phyloP scores from a whole-genome alignment of 192 early-diverging fungal genomes.

The Backusella mclennaniae region DNA sequence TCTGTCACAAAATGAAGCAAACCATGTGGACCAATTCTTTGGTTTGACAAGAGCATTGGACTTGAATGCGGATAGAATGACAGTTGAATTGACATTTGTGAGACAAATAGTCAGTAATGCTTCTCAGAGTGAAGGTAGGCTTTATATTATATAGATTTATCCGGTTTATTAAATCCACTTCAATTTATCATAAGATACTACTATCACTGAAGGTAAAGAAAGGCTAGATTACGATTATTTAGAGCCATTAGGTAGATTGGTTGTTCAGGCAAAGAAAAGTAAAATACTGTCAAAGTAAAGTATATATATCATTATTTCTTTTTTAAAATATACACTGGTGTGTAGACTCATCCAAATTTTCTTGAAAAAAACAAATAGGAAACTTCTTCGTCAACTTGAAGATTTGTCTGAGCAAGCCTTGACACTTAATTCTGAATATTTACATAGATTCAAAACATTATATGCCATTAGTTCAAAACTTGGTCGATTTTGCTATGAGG shows the following conservation, averaged over 20 bases:
- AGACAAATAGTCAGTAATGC: slow-evolving; percentile 39
- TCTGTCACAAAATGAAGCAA: slow-evolving; percentile 44
- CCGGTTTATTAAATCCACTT: not conserved
- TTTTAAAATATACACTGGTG: no score
- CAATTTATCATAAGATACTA: slow-evolving; percentile 27
- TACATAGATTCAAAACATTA: slow-evolving; percentile 46
- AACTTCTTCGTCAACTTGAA: slow-evolving; percentile 62
- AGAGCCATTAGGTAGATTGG: slow-evolving; percentile 39
- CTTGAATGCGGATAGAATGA: slow-evolving; percentile 64
- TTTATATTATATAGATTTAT: not conserved
- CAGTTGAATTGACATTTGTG: slow-evolving; percentile 53
- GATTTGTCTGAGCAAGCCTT: slow-evolving; percentile 54
- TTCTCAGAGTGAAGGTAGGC: slow-evolving; percentile 34
- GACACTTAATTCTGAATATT: slow-evolving; percentile 44
- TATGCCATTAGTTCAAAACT: slow-evolving; percentile 48
- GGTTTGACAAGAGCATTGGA: slow-evolving; percentile 53
- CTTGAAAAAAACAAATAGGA: slow-evolving; percentile 38
- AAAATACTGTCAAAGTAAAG: slow-evolving; percentile 57
- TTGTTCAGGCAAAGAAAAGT: slow-evolving; percentile 45
- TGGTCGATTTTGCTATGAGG: slow-evolving; percentile 46
- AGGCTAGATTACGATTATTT: slow-evolving; percentile 48
- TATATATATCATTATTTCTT: not conserved
- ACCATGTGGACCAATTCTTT: slow-evolving; percentile 53
- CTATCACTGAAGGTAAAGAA: slow-evolving; percentile 40
- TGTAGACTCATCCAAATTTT: not conserved